Percentiles rank a stretch among this genome's conserved stretches.
Conservation (phyloP, 768 basidiomycete species). For the Hericium alpestre region DNA sequence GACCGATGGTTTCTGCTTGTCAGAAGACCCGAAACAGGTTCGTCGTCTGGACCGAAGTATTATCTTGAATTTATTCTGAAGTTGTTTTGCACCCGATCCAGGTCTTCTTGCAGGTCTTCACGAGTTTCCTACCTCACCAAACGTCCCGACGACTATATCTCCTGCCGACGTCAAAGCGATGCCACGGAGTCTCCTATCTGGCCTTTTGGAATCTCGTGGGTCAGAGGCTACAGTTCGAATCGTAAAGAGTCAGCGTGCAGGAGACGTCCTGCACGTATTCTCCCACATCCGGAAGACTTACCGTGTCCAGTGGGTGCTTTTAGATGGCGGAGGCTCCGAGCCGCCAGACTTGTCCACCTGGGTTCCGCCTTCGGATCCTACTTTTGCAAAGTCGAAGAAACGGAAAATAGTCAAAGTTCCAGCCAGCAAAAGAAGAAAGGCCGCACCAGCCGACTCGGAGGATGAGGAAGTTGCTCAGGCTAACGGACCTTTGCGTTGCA, state of each 20-base stretch:
- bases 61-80: conserved; percentile 2
- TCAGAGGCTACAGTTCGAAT: conserved; percentile 22
- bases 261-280: conserved; percentile 73
- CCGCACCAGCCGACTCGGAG: conserved; percentile 3
- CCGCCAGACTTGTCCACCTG: conserved; percentile 25
- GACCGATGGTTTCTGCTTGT: conserved; percentile 65
- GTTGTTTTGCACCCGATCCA: conserved; percentile 20
- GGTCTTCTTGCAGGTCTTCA: conserved; percentile 85
- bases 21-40: conserved; percentile 77
- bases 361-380: neutral
- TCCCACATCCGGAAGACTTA: conserved; percentile 88
- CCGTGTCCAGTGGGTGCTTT: conserved; percentile 57
- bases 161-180: conserved; percentile 23
- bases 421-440: conserved; percentile 1
- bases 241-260: conserved; percentile 37
- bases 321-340: conserved; percentile 44
- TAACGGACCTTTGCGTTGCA: conserved; percentile 15
- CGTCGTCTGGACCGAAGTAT: conserved; percentile 8
- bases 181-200: conserved; percentile 27
- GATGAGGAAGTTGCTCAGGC: conserved; percentile 6
- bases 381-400: conserved; percentile 1
- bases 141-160: conserved; percentile 38
- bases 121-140: conserved; percentile 68
- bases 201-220: conserved; percentile 21
- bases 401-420: conserved; percentile 10